Conservation (phyloP, 352 stramenopile species). For the Phytophthora tubulina region DNA sequence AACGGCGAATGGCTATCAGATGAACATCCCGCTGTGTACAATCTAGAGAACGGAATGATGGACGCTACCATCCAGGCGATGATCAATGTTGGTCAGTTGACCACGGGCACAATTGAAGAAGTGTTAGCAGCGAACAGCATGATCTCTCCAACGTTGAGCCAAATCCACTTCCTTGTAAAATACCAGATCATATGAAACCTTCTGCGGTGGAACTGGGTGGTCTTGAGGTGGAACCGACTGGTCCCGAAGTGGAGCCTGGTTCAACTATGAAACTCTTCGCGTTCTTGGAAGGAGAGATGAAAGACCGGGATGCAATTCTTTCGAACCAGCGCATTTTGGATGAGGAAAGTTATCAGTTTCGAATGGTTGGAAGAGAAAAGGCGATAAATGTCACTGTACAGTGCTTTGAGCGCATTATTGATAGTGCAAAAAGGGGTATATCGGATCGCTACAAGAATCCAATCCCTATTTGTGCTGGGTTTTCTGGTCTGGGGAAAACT, state of each 20-base stretch:
- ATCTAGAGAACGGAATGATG: no score
- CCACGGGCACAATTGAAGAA: no score
- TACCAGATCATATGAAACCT: no score
- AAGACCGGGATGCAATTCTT: slow-evolving; percentile 13
- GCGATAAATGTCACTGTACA: neutral
- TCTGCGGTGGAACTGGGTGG: no score
- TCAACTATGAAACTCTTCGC: slow-evolving; percentile 32
- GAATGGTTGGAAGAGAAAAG: slow-evolving; percentile 5
- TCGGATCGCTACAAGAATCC: neutral
- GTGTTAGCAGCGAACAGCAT: no score
- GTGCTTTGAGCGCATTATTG: neutral
- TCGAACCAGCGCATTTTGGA: slow-evolving; percentile 10
- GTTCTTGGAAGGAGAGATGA: slow-evolving; percentile 35
- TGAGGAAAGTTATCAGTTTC: neutral
- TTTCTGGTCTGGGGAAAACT: slow-evolving; percentile 46
- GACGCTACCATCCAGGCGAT: no score
- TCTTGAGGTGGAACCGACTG: neutral
- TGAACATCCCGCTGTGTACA: no score
- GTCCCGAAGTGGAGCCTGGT: slow-evolving; percentile 28
- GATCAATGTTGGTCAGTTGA: no score
- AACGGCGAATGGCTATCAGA: no score
- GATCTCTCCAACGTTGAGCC: no score
- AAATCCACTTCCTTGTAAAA: no score
- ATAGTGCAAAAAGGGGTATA: neutral
- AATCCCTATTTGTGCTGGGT: slow-evolving; percentile 30